Evolutionary conservation across 192 early-diverging fungal species (phyloP).

Genomic region (Spizellomyces punctatus): DNA sequence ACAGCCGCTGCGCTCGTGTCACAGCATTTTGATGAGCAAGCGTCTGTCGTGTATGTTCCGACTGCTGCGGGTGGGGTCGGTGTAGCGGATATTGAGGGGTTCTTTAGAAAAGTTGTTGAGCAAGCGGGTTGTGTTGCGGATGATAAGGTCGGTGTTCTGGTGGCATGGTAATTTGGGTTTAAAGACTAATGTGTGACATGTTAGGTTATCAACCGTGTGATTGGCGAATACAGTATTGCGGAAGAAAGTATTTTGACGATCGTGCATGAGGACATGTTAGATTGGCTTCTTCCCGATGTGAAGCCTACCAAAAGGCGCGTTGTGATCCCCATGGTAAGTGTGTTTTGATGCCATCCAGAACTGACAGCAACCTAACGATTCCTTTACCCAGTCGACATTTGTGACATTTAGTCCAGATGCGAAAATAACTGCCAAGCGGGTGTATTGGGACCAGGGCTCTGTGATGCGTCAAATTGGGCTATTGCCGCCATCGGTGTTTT

Average conservation of each 20-base stretch:
- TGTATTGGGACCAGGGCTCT: slow-evolving; percentile 61
- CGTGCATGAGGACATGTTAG: slow-evolving; percentile 43
- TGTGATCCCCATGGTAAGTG: slow-evolving; percentile 41
- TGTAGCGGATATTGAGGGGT: slow-evolving; percentile 30
- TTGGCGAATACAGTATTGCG: slow-evolving; percentile 18
- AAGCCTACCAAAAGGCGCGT: slow-evolving; percentile 49
- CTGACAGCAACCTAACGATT: background rate
- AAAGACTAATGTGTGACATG: background rate
- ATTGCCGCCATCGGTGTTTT: slow-evolving; percentile 49
- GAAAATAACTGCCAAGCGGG: slow-evolving; percentile 31
- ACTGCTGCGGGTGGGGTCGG: slow-evolving; percentile 39
- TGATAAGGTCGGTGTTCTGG: background rate
- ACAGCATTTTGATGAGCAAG: background rate
- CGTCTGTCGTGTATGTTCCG: slow-evolving; percentile 28
- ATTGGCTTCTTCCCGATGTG: slow-evolving; percentile 57
- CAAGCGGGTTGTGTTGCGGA: slow-evolving; percentile 8
- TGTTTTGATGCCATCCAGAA: too few species aligned
- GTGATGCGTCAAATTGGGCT: slow-evolving; percentile 51
- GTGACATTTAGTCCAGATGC: slow-evolving; percentile 28
- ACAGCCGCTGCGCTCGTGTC: background rate
- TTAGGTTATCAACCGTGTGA: slow-evolving; percentile 20
- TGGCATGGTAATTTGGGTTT: background rate
- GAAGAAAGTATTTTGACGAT: slow-evolving; percentile 48
- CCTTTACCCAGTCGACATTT: slow-evolving; percentile 24
- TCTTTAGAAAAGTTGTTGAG: slow-evolving; percentile 31